A percentile compares a stretch with the other conserved stretches of the same genome.
phyloP scores from a whole-genome alignment of 192 early-diverging fungal species.

The Linnemannia hyalina region DNA sequence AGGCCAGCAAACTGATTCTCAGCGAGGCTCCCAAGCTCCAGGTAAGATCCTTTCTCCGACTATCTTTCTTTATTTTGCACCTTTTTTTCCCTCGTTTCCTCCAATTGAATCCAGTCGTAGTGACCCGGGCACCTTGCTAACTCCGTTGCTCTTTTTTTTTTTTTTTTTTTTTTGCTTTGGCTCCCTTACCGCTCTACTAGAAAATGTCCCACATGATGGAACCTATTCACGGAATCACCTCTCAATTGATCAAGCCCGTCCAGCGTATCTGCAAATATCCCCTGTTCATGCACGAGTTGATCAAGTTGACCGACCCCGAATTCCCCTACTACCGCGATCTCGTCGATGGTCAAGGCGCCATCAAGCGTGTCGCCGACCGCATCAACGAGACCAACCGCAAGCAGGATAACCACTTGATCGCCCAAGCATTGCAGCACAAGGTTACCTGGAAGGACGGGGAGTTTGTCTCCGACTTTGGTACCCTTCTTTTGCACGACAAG shows the following conservation, averaged over 20 bases:
- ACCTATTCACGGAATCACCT: constrained; percentile 88
- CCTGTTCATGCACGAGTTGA: constrained; percentile 81
- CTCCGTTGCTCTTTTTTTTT: not conserved
- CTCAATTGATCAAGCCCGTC: constrained; percentile 96
- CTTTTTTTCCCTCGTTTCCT: not conserved
- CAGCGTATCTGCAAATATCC: constrained; percentile 99
- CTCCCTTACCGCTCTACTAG: constrained; percentile 33
- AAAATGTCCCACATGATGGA: constrained; percentile 79
- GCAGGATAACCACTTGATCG: constrained; percentile 88
- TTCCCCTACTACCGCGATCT: constrained; percentile 72
- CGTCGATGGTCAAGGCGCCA: constrained; percentile 78
- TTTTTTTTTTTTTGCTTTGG: not conserved
- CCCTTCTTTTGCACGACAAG: constrained; percentile 87
- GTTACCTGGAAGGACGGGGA: constrained; percentile 96
- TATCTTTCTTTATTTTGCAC: not conserved
- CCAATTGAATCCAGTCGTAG: not conserved
- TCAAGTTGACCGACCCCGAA: constrained; percentile 70
- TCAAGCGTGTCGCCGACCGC: constrained; percentile 88
- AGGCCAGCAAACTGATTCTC: constrained; percentile 77
- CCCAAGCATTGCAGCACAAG: constrained; percentile 82
- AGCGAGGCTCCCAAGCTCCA: constrained; percentile 74
- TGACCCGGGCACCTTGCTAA: not conserved
- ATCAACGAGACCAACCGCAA: constrained; percentile 94
- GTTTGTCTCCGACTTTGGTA: constrained; percentile 80
- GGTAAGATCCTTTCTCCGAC: constrained; percentile 50